phyloP scores from a whole-genome alignment of 2,329 filamentous ascomycete genomes.

The Verticillium longisporum region DNA sequence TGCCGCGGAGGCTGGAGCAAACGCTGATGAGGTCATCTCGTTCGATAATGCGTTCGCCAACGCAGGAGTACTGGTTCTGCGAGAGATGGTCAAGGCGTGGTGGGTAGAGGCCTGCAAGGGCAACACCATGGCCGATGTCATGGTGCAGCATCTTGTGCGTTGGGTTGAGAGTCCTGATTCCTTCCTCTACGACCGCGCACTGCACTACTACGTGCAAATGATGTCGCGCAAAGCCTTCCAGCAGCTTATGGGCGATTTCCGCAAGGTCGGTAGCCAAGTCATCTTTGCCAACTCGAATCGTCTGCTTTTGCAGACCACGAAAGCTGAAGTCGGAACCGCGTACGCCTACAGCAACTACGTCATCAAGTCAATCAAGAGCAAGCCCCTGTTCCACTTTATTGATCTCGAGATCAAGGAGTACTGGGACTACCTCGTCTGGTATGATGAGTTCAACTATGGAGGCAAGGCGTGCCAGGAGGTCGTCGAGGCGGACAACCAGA shows the following conservation, averaged over 20 bases:
- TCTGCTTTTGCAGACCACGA: conserved; percentile 88
- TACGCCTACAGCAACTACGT: conserved; percentile 98
- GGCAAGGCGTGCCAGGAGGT: conserved; percentile 86
- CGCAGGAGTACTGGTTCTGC: conserved; percentile 80
- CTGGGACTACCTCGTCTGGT: conserved; percentile 99
- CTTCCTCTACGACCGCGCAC: conserved; percentile 86
- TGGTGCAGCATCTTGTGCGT: conserved; percentile 93
- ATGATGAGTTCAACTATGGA: conserved; percentile 98
- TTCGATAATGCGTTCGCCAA: conserved; percentile 69
- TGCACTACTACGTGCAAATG: conserved; percentile 98
- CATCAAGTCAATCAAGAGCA: conserved; percentile 91
- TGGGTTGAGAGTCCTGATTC: conserved; percentile 95
- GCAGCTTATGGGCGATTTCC: conserved; percentile 94
- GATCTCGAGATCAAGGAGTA: conserved; percentile 97
- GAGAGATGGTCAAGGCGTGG: conserved; percentile 98
- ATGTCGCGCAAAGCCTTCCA: conserved; percentile 97
- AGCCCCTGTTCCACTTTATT: conserved; percentile 93
- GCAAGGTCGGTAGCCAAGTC: conserved; percentile 87
- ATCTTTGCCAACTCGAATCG: conserved; percentile 91
- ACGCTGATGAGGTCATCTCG: conserved; percentile 51
- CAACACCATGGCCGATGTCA: conserved; percentile 91
- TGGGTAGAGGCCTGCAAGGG: conserved; percentile 90
- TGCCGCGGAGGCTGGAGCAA: conserved; percentile 55
- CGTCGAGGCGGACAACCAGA: conserved; percentile 63
- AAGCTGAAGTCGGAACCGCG: conserved; percentile 92